Conservation (phyloP, 441 rosid species). For the Adansonia gregorii region DNA sequence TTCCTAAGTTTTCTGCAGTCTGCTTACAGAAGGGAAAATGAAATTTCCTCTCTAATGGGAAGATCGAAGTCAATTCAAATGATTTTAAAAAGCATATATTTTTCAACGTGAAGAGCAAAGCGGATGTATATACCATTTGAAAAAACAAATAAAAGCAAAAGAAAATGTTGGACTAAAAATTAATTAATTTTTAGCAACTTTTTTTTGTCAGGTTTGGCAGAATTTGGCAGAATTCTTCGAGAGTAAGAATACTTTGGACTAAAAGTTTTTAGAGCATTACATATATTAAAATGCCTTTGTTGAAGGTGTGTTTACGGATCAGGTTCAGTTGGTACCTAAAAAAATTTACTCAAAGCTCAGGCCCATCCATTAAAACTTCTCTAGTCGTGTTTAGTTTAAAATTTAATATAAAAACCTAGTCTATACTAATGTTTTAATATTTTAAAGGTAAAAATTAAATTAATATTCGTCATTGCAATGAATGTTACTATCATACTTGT, state of each 20-base stretch:
- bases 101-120: not conserved
- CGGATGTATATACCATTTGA: not conserved
- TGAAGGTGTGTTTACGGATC: not conserved
- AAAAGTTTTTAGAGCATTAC: not conserved
- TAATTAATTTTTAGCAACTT: not conserved
- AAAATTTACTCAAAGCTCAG: not conserved
- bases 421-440: not conserved
- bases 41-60: conserved; percentile 3
- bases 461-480: not conserved
- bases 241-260: not conserved
- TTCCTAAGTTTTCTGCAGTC: not conserved
- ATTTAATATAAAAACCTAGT: no score
- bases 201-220: not conserved
- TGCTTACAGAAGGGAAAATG: not conserved
- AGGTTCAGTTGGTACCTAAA: not conserved
- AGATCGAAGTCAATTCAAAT: not conserved
- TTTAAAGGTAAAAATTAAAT: not conserved
- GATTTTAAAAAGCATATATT: not conserved
- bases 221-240: not conserved
- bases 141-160: not conserved
- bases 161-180: not conserved
- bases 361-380: not conserved
- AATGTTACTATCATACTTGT: not conserved
- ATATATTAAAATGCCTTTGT: not conserved
- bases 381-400: not conserved